These are phyloP conservation scores for Malus fusca DNA, from an alignment of 306 rosid genomes.

Conservation along the genomic window DNA sequence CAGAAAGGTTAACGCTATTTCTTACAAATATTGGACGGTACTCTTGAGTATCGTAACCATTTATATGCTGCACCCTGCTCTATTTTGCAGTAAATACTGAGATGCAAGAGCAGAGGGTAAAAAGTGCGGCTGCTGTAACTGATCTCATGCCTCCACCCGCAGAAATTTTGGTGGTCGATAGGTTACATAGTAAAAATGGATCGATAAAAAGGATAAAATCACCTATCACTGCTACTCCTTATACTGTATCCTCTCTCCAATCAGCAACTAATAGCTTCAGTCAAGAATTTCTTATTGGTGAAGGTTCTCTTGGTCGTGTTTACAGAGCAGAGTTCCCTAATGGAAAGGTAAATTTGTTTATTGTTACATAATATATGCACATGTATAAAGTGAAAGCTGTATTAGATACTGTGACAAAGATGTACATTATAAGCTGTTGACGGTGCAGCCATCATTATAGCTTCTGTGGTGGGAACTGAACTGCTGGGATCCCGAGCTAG, in stretches of 20 bases:
- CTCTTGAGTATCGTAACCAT: background rate
- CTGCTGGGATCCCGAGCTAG: background rate
- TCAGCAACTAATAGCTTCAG: constrained; percentile 94
- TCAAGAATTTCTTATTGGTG: constrained; percentile 85
- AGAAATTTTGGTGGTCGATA: constrained; percentile 56
- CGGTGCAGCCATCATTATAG: background rate
- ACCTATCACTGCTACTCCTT: constrained; percentile 85
- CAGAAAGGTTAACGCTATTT: background rate
- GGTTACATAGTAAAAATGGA: constrained; percentile 63
- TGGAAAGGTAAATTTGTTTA: constrained; percentile 70
- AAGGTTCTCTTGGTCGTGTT: constrained; percentile 99
- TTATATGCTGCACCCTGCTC: background rate
- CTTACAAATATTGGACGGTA: background rate
- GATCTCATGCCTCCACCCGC: constrained; percentile 81
- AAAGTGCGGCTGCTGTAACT: constrained; percentile 44
- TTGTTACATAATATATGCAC: background rate
- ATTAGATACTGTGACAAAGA: background rate
- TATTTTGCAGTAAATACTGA: constrained; percentile 50
- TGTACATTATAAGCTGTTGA: background rate
- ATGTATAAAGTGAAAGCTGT: background rate
- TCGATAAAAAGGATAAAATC: constrained; percentile 69
- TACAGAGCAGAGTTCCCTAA: constrained; percentile 82
- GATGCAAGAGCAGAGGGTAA: constrained; percentile 75
- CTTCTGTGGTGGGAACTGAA: background rate
- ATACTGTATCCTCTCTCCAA: constrained; percentile 87